Conservation (phyloP, 2,329 filamentous ascomycete genomes). For the Triangularia setosa region DNA sequence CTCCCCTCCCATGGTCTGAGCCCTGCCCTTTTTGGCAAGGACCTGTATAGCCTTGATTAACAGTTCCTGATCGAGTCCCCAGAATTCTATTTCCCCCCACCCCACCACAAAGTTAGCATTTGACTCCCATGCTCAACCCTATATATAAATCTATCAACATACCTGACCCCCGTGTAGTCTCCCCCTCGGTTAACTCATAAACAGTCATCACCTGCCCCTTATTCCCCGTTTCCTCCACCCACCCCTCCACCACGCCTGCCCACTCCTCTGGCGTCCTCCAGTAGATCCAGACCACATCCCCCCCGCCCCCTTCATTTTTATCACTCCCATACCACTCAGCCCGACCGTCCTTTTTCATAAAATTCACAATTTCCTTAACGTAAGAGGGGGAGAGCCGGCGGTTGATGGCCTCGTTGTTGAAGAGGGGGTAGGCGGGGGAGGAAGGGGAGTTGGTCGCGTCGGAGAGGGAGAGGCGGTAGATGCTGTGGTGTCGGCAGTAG, state of each 20-base stretch:
- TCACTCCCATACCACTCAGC: conserved; percentile 53
- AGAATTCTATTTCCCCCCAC: conserved; percentile 59
- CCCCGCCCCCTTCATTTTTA: conserved; percentile 33
- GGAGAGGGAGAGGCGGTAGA: conserved; percentile 69
- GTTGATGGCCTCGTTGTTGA: conserved; percentile 53
- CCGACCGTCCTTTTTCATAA: conserved; percentile 55
- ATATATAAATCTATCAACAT: no score
- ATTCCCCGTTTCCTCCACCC: conserved; percentile 85
- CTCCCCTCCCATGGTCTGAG: conserved; percentile 87
- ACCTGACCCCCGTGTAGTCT: conserved; percentile 67
- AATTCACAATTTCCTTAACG: conserved; percentile 55
- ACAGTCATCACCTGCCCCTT: conserved; percentile 85
- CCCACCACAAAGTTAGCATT: not conserved
- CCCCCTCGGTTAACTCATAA: conserved; percentile 88
- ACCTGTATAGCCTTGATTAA: conserved; percentile 74
- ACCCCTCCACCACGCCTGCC: conserved; percentile 72
- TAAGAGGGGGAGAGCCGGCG: conserved; percentile 49
- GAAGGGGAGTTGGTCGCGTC: conserved; percentile 47
- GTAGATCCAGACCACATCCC: conserved; percentile 67
- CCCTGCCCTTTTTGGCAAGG: conserved; percentile 84
- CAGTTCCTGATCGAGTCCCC: conserved; percentile 81
- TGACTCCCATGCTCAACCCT: no score
- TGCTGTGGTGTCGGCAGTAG: conserved; percentile 74
- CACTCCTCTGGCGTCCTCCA: conserved; percentile 90
- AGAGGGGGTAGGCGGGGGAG: conserved; percentile 42